Conservation (phyloP, 257 asterid genomes). For the Solanum rostratum region DNA sequence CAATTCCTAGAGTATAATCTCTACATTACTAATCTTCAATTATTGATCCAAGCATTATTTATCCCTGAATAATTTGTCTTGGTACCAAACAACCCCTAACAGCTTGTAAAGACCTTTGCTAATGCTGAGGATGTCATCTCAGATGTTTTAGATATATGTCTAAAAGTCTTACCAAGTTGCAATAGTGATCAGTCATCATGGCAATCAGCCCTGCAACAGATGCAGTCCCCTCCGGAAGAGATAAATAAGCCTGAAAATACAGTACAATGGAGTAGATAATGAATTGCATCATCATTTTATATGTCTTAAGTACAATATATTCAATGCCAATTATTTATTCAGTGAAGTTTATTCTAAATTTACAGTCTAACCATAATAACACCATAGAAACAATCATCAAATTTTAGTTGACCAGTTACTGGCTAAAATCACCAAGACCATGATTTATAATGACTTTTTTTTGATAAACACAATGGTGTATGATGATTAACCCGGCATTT, state of each 20-base stretch:
- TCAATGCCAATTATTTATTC: neutral
- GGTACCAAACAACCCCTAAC: neutral
- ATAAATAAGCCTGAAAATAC: constrained; percentile 79
- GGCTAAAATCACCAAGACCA: neutral
- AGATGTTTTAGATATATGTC: no score
- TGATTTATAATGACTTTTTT: neutral
- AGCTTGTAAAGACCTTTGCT: neutral
- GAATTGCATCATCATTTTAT: neutral
- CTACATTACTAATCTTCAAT: neutral
- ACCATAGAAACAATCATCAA: neutral
- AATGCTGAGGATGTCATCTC: no score
- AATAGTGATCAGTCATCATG: constrained; percentile 95
- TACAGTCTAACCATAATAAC: neutral
- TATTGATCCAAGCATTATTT: neutral
- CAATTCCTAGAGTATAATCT: neutral
- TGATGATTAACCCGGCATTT: neutral
- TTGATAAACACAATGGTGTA: neutral
- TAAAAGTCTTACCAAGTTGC: constrained; percentile 60
- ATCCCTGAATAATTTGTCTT: neutral
- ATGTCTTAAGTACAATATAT: neutral
- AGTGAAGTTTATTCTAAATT: neutral
- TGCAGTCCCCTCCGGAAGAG: constrained; percentile 96
- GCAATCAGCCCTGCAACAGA: constrained; percentile 86
- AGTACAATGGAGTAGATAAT: neutral
- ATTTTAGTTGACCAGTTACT: neutral